Conservation (phyloP, 2,329 filamentous ascomycete genomes). For the Nemania diffusa region DNA sequence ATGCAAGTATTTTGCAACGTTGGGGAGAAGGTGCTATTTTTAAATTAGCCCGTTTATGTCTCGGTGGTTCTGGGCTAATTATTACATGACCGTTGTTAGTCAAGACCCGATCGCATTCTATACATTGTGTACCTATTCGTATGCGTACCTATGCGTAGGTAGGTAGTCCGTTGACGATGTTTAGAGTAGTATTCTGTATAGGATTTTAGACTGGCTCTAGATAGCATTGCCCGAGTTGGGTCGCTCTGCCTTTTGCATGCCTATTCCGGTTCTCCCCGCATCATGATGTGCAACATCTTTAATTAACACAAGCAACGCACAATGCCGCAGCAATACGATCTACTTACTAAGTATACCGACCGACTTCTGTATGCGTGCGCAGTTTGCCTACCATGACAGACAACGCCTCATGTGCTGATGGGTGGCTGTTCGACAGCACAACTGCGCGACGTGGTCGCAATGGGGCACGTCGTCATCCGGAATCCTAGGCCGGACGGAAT, state of each 20-base stretch:
- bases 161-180: constrained; percentile 11
- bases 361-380: too few relatives aligned
- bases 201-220: constrained; percentile 10
- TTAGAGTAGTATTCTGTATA: constrained; percentile 15
- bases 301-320: constrained; percentile 27
- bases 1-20: constrained; percentile 39
- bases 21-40: constrained; percentile 46
- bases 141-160: not conserved
- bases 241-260: constrained; percentile 4
- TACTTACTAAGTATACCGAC: too few relatives aligned
- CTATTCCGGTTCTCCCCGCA: constrained; percentile 25
- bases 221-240: constrained; percentile 8
- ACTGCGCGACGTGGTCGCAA: constrained; percentile 11
- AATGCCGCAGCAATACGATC: constrained; percentile 11
- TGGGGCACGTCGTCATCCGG: not conserved
- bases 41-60: constrained; percentile 45
- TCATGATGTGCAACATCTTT: constrained; percentile 28
- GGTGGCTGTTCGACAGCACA: constrained; percentile 12
- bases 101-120: not conserved
- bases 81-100: constrained; percentile 25
- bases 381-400: too few relatives aligned
- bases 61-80: constrained; percentile 40
- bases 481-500: constrained; percentile 26
- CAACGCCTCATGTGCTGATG: constrained; percentile 19
- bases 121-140: not conserved